Percentiles rank a stretch among this genome's conserved stretches.
These are phyloP conservation scores for Nicotiana tabacum DNA, from an alignment of 257 asterid genomes.

Conservation along the genomic window DNA sequence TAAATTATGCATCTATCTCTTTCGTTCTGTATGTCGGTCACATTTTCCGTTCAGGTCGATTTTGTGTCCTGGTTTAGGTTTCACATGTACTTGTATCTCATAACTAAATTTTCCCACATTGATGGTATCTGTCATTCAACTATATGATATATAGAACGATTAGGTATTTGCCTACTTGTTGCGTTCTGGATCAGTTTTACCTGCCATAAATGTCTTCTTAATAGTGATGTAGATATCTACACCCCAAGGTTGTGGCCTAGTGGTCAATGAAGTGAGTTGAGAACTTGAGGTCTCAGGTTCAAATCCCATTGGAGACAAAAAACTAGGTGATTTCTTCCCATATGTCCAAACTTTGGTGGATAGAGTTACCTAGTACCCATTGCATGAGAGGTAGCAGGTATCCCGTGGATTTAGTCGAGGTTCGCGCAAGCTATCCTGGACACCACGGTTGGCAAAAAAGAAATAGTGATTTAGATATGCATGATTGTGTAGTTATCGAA, in stretches of 20 bases:
- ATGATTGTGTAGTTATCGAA: neutral
- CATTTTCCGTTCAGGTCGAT: neutral
- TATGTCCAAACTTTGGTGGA: too few relatives aligned
- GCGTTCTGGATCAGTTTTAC: neutral
- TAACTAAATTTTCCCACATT: neutral
- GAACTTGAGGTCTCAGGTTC: too few relatives aligned
- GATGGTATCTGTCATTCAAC: neutral
- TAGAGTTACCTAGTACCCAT: too few relatives aligned
- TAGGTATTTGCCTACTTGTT: neutral
- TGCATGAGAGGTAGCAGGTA: too few relatives aligned
- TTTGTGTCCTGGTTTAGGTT: neutral
- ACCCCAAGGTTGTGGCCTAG: too few relatives aligned
- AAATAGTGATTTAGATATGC: neutral
- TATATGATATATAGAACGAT: neutral
- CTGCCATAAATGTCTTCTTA: neutral
- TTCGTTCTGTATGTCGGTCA: neutral
- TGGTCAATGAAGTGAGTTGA: too few relatives aligned
- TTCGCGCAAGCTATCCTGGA: too few relatives aligned
- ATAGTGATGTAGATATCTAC: neutral
- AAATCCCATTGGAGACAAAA: too few relatives aligned
- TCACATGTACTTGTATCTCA: neutral
- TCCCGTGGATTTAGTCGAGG: too few relatives aligned
- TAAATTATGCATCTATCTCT: neutral
- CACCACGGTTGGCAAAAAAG: too few relatives aligned
- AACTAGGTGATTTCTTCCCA: too few relatives aligned